Conservation (phyloP, 169 alveolate species). For the Perkinsus olseni region DNA sequence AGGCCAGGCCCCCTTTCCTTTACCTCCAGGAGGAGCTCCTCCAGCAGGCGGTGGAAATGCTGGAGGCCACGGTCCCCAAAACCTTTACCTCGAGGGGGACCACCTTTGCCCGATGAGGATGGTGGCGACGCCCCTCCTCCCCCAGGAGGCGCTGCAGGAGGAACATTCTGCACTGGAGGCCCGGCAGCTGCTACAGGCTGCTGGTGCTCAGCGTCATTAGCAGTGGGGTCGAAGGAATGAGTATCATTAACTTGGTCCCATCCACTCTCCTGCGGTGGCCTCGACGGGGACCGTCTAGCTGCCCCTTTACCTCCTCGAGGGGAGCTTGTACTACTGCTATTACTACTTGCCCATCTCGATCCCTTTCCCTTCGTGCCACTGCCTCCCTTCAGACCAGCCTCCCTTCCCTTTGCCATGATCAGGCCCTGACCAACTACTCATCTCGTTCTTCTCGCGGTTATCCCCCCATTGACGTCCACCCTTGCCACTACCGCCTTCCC, state of each 20-base stretch:
- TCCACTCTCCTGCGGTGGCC: neutral
- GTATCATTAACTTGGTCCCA: neutral
- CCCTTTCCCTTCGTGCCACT: too few relatives aligned
- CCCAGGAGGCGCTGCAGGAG: neutral
- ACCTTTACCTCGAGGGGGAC: neutral
- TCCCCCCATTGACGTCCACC: too few relatives aligned
- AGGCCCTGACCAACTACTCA: too few relatives aligned
- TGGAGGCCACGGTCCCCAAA: neutral
- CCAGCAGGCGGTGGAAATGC: neutral
- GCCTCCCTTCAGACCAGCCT: too few relatives aligned
- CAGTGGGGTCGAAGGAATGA: neutral
- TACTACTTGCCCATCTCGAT: neutral
- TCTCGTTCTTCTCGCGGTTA: too few relatives aligned
- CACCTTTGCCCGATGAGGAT: neutral
- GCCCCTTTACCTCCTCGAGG: too few relatives aligned
- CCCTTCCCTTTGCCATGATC: too few relatives aligned
- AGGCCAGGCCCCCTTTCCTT: neutral
- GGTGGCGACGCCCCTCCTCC: neutral
- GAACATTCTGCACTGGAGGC: neutral
- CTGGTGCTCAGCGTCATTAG: neutral
- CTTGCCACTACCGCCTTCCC: too few relatives aligned
- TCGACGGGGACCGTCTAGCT: neutral
- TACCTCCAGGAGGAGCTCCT: neutral
- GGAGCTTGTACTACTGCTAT: neutral
- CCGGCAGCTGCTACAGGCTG: neutral